Conservation (phyloP, 257 asterid genomes). For the Petunia axillaris region DNA sequence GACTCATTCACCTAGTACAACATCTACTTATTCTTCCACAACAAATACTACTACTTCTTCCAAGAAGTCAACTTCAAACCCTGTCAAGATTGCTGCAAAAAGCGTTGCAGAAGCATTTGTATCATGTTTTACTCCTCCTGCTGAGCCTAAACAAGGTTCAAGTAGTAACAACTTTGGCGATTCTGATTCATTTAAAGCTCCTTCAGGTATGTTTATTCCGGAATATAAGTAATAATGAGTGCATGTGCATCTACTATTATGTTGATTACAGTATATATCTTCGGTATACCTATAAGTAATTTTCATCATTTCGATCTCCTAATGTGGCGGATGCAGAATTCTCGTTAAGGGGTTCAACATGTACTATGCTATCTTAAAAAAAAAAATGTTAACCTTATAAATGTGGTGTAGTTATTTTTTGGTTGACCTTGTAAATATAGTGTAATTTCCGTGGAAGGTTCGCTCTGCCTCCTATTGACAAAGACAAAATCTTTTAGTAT, state of each 20-base stretch:
- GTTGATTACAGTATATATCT: background rate
- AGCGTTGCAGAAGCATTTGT: slow-evolving; percentile 57
- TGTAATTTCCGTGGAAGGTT: no score
- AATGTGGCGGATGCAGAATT: background rate
- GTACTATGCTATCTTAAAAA: no score
- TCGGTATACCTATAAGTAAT: background rate
- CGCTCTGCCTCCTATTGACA: background rate
- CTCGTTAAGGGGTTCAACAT: no score
- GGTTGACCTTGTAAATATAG: no score
- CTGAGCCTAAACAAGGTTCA: slow-evolving; percentile 42
- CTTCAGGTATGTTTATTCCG: slow-evolving; percentile 44
- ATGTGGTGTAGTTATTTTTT: no score
- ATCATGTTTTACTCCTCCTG: slow-evolving; percentile 74
- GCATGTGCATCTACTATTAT: background rate
- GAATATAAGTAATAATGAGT: background rate
- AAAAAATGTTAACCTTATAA: no score
- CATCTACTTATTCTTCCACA: slow-evolving; percentile 43
- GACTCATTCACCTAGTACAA: slow-evolving; percentile 42
- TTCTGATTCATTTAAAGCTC: slow-evolving; percentile 34
- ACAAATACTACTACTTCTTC: slow-evolving; percentile 43
- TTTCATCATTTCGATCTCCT: background rate
- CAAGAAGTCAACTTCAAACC: slow-evolving; percentile 45
- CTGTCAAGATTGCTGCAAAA: slow-evolving; percentile 50
- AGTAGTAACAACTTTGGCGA: slow-evolving; percentile 39
- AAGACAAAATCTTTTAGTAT: background rate